Evolutionary conservation across 768 basidiomycete genomes (phyloP).

Genomic region (Pleurotus sapidus): DNA sequence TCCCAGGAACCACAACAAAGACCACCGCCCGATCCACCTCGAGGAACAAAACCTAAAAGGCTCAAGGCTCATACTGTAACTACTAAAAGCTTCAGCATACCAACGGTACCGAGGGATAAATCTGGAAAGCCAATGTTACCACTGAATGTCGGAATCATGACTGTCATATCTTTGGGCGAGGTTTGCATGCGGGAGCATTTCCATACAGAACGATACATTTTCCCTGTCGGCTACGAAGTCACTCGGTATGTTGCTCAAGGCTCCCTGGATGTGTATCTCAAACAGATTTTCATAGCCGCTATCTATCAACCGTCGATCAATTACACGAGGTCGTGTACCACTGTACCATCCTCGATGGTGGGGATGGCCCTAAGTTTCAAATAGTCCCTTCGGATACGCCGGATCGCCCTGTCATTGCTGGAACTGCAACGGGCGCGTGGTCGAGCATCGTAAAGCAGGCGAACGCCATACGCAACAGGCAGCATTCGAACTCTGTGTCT

Average conservation of each 20-base stretch:
- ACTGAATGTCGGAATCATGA: slow-evolving; percentile 85
- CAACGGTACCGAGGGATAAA: slow-evolving; percentile 75
- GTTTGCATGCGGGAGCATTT: slow-evolving; percentile 84
- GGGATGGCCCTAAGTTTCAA: slow-evolving; percentile 84
- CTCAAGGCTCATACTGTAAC: slow-evolving; percentile 81
- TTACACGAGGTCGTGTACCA: slow-evolving; percentile 68
- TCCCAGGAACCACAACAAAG: slow-evolving; percentile 16
- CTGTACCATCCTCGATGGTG: slow-evolving; percentile 83
- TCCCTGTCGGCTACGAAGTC: slow-evolving; percentile 84
- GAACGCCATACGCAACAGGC: slow-evolving; percentile 74
- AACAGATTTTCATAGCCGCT: slow-evolving; percentile 48
- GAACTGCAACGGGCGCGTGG: slow-evolving; percentile 90
- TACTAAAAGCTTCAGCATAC: slow-evolving; percentile 74
- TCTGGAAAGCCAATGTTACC: slow-evolving; percentile 70
- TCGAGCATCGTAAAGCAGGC: slow-evolving; percentile 80
- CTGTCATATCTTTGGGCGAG: slow-evolving; percentile 68
- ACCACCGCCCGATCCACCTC: slow-evolving; percentile 31
- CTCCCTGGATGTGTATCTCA: background rate
- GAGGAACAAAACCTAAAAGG: slow-evolving; percentile 68
- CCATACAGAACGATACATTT: slow-evolving; percentile 86
- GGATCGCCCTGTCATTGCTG: slow-evolving; percentile 72
- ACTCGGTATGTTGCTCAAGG: slow-evolving; percentile 50
- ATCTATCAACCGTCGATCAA: slow-evolving; percentile 73
- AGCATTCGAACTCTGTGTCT: slow-evolving; percentile 85
- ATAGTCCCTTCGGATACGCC: slow-evolving; percentile 73